Conservation (phyloP, 1,284 basidiomycete species). For the Cutaneotrichosporon daszewskae region DNA sequence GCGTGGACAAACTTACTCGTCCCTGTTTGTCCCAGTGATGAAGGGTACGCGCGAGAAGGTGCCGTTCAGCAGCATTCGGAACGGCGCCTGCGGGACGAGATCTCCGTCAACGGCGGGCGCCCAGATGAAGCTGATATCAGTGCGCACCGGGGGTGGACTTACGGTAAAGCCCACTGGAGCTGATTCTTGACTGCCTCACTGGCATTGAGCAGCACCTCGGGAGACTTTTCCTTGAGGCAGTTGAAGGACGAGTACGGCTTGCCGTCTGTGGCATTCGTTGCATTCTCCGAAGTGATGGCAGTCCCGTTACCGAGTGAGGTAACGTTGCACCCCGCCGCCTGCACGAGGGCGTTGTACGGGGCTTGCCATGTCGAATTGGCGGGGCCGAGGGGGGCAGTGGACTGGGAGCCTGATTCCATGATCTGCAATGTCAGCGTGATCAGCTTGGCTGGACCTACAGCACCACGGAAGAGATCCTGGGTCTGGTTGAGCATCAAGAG, state of each 20-base stretch:
- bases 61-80: slow-evolving; percentile 14
- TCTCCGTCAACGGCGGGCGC: slow-evolving; percentile 20
- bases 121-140: background rate
- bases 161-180: no score
- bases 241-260: background rate
- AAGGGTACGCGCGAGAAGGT: slow-evolving; percentile 22
- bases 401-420: slow-evolving; percentile 43
- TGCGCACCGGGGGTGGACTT: background rate
- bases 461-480: slow-evolving; percentile 39
- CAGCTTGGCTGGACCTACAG: slow-evolving; percentile 4
- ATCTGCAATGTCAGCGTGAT: slow-evolving; percentile 20
- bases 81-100: slow-evolving; percentile 18
- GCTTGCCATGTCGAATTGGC: background rate
- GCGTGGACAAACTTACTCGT: no score
- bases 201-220: slow-evolving; percentile 1
- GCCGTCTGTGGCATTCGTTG: background rate
- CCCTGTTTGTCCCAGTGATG: slow-evolving; percentile 23
- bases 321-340: background rate
- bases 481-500: slow-evolving; percentile 32
- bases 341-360: background rate
- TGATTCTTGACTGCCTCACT: no score
- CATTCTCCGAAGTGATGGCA: no score
- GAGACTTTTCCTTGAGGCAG: slow-evolving; percentile 2
- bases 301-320: background rate
- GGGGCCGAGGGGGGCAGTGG: background rate